Evolutionary conservation across 1,284 basidiomycete genomes (phyloP), one percentile per base, ranked within the genome.

Genomic region (Grifola frondosa): DNA sequence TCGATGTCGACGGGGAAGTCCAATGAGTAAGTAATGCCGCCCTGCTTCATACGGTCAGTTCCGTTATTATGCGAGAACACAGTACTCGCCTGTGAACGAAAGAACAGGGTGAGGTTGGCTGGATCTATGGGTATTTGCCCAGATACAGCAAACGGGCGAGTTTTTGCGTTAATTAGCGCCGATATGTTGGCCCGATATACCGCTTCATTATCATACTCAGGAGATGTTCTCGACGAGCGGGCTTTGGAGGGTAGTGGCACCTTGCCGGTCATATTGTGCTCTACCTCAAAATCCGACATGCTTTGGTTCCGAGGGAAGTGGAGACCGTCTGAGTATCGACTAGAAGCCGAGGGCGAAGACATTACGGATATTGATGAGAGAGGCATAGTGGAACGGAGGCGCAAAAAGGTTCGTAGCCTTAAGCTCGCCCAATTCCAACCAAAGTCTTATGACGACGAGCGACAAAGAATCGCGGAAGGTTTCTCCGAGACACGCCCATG

Each of bases 1-100:
- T 83, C 80, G 38, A 86, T 74, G 56, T 89, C 84, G 53, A 89
- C 80, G 4, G 87, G 88, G 58, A 89, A 89, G 60, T 88, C 84
- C 20, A 90, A 71, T 5, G 86, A 82, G 59, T 90, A 84, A 0
- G 84, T 84, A 46, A 87, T 84, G 22, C 82, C 85, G 52, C 80
- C 82, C 88, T 90, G 44, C 46, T 15, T 47, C 37, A 25, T n/a
- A n/a, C 24, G 26, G 24, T 19, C 28, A 48, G 17, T 25, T 24
- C 37, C 22, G 30, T 31, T n/a, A 39, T 43, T 35, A 46, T 50
- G 37, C 20, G n/a, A 26, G 17, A 37, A 19, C 24, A 12, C 13
- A 12, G 21, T 22, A 63, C 74, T 36, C 53, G 84, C 87, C 74
- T 85, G 83, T 34, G 84, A 80, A 22, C 87, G 76, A 69, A 90